phyloP scores from a whole-genome alignment of 140 eudicot species.

The Erigeron philadelphicus region DNA sequence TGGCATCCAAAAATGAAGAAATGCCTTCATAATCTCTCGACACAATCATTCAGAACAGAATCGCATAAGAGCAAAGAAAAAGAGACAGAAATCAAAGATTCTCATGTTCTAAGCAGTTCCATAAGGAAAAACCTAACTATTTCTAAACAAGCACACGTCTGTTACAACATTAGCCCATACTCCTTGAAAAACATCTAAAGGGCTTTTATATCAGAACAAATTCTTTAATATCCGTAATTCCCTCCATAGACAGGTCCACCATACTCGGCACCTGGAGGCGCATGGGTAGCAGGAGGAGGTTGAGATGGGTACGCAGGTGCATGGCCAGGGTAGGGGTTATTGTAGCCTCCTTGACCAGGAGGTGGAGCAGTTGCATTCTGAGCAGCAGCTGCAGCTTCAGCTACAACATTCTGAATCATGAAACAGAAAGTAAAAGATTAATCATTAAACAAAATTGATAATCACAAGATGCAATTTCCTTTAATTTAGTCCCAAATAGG shows the following conservation, averaged over 20 bases:
- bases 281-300: constrained; percentile 42
- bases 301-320: constrained; percentile 52
- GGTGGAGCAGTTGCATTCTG: constrained; percentile 47
- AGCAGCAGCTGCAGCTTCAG: constrained; percentile 67
- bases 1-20: too few relatives aligned
- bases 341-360: constrained; percentile 55
- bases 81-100: constrained; percentile 1
- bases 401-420: constrained; percentile 56
- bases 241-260: constrained; percentile 61
- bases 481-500: not conserved
- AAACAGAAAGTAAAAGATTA: not conserved
- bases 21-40: too few relatives aligned
- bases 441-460: not conserved
- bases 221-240: constrained; percentile 51
- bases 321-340: constrained; percentile 46
- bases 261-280: constrained; percentile 53
- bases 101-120: constrained; percentile 12
- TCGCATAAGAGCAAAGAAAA: not conserved
- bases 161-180: constrained; percentile 23
- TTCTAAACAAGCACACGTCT: constrained; percentile 22
- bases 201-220: constrained; percentile 18
- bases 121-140: constrained; percentile 10
- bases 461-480: not conserved
- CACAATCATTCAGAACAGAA: too few relatives aligned
- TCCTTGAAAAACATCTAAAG: constrained; percentile 12